phyloP scores from a whole-genome alignment of 306 rosid genomes.

The Quercus cerris region DNA sequence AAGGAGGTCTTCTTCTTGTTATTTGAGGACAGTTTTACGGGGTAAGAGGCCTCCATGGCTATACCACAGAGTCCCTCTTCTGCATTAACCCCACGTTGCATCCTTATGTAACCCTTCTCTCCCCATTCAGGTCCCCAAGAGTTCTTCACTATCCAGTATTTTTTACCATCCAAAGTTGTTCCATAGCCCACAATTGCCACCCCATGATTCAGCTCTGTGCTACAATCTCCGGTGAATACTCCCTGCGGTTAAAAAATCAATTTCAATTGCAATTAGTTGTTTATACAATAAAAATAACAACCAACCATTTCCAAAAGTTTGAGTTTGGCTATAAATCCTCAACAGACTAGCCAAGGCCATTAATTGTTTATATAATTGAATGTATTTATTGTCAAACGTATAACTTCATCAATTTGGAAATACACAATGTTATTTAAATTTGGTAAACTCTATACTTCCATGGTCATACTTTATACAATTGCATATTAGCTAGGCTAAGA shows the following conservation, averaged over 20 bases:
- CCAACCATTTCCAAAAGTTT: not conserved
- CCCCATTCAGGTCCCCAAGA: constrained; percentile 34
- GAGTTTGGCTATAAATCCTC: no score
- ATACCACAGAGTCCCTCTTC: constrained; percentile 39
- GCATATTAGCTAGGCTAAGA: no score
- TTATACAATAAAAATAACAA: not conserved
- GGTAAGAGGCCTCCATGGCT: constrained; percentile 34
- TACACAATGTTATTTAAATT: no score
- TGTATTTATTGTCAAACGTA: no score
- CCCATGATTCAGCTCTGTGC: constrained; percentile 37
- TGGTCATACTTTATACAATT: no score
- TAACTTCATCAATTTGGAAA: no score
- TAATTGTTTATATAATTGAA: no score
- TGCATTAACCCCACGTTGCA: constrained; percentile 22
- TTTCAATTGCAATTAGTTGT: not conserved
- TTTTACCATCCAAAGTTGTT: constrained; percentile 16
- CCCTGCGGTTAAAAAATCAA: not conserved
- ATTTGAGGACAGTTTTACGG: constrained; percentile 20
- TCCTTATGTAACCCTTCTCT: constrained; percentile 24
- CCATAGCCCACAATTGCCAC: constrained; percentile 35
- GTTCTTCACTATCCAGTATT: constrained; percentile 35
- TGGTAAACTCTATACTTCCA: no score
- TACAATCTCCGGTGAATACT: constrained; percentile 25
- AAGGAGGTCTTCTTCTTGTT: not conserved
- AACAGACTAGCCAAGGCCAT: no score